Base-by-base conservation (phyloP, 2,329 filamentous ascomycete species). In the Peltaster fructicola region DNA sequence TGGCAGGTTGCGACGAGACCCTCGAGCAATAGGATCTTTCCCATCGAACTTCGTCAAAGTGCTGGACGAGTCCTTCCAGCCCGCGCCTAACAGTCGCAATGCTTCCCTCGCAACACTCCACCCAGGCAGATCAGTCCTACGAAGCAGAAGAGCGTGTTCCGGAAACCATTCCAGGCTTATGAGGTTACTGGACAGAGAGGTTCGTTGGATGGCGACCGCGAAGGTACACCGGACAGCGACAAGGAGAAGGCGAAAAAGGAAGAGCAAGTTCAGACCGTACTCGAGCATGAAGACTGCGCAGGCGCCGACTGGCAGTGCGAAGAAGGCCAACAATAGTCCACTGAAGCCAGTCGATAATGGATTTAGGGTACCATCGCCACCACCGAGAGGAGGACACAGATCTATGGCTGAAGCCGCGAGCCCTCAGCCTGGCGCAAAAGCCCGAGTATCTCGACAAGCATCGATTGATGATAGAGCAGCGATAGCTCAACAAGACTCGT, bases 41-140 rank as follows among this genome's bases (percentile, higher is more conserved):
- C 88, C 88, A 1, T 93, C 84, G 43, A 98, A 98, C 55, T 98
- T 98, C 46, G 88, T 98, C 46, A 70, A 90, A 48, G 66, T 98
- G 5, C 65, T 98, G 15, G 76, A 79, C 27, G 71, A 88, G 31
- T 68, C 72, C 48, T 95, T 90, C 48, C 73, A 79, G 29, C 88
- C 88, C 9, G 51, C 57, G 31, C 57, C 33, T 55, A 66, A 37
- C 53, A 81, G 52, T 56, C 70, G 34, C 56, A 8, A 21, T 36
- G 21, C 22, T 59, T n/a, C n/a, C n/a, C n/a, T n/a, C n/a, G 54
- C 30, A 61, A 57, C 37, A 59, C 59, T 13, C 57, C 65, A 1
- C 61, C 68, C 14, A 74, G 61, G 36, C 63, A 65, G 42, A 48
- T 54, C 26, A 32, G 41, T 23, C 48, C 52, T 5, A 46, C 51